Percentiles rank a stretch among this genome's conserved stretches.
Conservation (phyloP, 805 yeast species). For the Candida boleticola region DNA sequence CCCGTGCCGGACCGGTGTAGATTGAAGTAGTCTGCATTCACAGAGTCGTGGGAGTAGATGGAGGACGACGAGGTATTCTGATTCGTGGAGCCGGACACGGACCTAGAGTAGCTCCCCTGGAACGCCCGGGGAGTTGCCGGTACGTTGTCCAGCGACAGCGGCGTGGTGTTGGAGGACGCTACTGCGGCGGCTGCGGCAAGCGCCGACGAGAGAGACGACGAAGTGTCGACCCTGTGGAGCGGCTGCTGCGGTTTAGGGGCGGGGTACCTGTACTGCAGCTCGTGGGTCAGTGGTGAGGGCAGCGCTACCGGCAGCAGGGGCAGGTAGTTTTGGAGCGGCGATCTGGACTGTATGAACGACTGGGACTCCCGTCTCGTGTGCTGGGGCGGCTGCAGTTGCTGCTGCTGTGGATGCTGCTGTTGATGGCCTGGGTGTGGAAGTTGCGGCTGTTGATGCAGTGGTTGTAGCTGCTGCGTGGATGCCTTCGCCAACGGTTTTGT, state of each 20-base stretch:
- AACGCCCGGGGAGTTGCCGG: no score
- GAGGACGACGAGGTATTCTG: not conserved
- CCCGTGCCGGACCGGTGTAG: not conserved
- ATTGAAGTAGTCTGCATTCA: not conserved
- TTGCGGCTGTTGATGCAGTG: not conserved
- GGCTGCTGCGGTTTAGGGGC: not conserved
- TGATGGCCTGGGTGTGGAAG: no score
- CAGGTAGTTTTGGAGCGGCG: no score
- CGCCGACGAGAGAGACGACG: slow-evolving; percentile 2
- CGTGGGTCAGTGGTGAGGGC: not conserved
- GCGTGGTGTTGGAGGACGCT: slow-evolving; percentile 3
- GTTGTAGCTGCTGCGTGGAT: not conserved
- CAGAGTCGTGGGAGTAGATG: not conserved
- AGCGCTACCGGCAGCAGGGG: slow-evolving; percentile 2
- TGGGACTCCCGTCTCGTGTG: no score
- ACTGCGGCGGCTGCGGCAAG: slow-evolving; percentile 9
- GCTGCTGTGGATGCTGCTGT: no score
- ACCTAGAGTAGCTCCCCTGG: no score
- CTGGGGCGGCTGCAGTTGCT: no score
- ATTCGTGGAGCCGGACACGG: no score
- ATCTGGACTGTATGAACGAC: no score
- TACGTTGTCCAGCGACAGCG: no score
- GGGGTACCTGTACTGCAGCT: slow-evolving; percentile 3
- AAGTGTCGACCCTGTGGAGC: not conserved
- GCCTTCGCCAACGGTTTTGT: no score